Evolutionary conservation across 2,329 filamentous ascomycete genomes (phyloP).

Genomic region (Curvularia eragrostidis): DNA sequence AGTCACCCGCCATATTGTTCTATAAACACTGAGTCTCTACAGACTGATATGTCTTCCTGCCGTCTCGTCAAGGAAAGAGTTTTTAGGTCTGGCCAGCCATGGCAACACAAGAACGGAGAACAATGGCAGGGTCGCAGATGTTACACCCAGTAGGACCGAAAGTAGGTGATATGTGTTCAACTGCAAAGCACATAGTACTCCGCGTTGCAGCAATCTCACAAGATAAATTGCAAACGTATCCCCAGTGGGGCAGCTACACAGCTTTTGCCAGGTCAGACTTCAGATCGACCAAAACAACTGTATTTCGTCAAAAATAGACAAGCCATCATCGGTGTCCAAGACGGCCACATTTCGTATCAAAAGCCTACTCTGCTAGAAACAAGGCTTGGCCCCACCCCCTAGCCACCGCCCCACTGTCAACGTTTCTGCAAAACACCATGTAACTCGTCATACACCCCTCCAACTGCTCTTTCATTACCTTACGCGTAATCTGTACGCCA

Average conservation of each 20-base stretch:
- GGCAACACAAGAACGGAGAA: not conserved
- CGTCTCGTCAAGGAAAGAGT: not conserved
- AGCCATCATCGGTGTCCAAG: too few relatives aligned
- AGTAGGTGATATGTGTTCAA: not conserved
- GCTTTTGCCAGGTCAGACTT: too few relatives aligned
- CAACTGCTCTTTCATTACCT: not conserved
- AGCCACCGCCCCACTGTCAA: too few relatives aligned
- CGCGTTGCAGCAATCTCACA: too few relatives aligned
- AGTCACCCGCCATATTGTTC: conserved; percentile 31
- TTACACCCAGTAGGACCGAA: not conserved
- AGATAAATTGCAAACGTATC: too few relatives aligned
- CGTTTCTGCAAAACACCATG: too few relatives aligned
- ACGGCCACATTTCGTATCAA: too few relatives aligned
- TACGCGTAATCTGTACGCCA: not conserved
- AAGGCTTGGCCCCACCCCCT: too few relatives aligned
- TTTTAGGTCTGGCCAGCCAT: not conserved
- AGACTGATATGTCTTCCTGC: not conserved
- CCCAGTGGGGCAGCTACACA: too few relatives aligned
- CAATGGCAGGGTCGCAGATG: not conserved
- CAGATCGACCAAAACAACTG: too few relatives aligned
- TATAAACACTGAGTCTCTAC: not conserved
- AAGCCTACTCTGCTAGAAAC: too few relatives aligned
- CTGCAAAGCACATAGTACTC: not conserved
- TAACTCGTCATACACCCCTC: not conserved
- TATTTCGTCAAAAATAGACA: too few relatives aligned